Percentiles rank a stretch among this genome's conserved stretches.
These are phyloP conservation scores for Dissophora globulifera DNA, from an alignment of 192 early-diverging fungal genomes.

Conservation along the genomic window DNA sequence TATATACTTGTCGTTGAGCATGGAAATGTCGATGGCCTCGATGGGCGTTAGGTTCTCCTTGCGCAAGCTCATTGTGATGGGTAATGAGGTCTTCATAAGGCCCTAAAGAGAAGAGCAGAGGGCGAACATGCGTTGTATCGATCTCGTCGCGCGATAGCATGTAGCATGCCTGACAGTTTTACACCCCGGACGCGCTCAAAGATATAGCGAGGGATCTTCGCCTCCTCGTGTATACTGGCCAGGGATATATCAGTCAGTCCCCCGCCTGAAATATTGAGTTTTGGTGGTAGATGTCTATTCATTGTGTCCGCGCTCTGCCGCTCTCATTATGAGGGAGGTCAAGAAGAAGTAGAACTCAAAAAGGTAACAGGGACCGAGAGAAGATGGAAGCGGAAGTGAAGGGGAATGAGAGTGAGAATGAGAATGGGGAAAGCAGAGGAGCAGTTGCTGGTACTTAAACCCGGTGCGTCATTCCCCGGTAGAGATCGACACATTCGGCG, in stretches of 20 bases:
- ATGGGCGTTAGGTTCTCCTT: slow-evolving; percentile 1
- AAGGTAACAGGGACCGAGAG: no score
- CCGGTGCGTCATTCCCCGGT: no score
- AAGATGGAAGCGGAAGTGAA: no score
- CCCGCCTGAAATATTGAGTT: slow-evolving; percentile 3
- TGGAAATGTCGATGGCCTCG: neutral
- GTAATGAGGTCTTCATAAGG: neutral
- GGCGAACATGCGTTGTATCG: no score
- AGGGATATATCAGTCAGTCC: neutral
- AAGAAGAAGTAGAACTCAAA: no score
- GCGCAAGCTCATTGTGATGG: neutral
- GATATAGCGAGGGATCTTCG: slow-evolving; percentile 1
- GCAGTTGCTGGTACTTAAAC: no score
- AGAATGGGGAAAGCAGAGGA: no score
- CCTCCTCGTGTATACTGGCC: slow-evolving; percentile 1
- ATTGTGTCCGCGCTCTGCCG: no score
- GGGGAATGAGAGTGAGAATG: no score
- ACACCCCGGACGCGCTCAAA: neutral
- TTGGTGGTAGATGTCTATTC: neutral
- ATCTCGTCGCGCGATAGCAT: neutral
- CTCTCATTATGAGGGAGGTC: no score
- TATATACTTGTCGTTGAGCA: neutral
- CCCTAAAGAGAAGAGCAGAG: no score
- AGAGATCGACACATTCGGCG: no score
- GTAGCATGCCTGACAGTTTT: slow-evolving; percentile 2